phyloP scores from a whole-genome alignment of 1,284 basidiomycete genomes.

The Laetiporus sulphureus region DNA sequence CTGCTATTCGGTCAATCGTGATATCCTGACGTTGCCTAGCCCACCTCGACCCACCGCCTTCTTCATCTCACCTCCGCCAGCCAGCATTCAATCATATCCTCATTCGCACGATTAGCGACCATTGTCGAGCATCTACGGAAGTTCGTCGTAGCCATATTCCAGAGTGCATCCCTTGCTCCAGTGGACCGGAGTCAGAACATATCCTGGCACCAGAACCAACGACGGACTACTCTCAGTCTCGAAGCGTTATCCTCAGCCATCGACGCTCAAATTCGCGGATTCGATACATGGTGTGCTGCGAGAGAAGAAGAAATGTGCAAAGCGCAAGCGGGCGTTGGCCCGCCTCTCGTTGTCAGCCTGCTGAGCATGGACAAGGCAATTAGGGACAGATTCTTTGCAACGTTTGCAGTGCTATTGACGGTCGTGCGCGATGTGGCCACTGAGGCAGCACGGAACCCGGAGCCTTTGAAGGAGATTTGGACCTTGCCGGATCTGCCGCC shows the following conservation, averaged over 20 bases:
- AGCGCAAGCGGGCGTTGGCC: conserved; percentile 39
- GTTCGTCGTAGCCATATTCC: conserved; percentile 45
- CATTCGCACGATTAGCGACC: conserved; percentile 51
- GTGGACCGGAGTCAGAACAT: conserved; percentile 1
- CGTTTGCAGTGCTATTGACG: conserved; percentile 48
- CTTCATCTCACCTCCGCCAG: conserved; percentile 58
- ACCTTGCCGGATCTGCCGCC: conserved; percentile 34
- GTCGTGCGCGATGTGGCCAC: conserved; percentile 27
- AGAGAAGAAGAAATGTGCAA: conserved; percentile 61
- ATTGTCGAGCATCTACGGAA: conserved; percentile 53
- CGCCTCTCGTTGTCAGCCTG: conserved; percentile 54
- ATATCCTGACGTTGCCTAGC: conserved; percentile 28
- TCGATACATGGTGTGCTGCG: conserved; percentile 66
- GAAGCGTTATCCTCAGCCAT: conserved; percentile 81
- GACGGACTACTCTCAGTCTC: conserved; percentile 46
- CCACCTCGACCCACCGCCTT: conserved; percentile 47
- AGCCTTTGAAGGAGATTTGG: conserved; percentile 30
- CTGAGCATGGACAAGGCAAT: conserved; percentile 56
- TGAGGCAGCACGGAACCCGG: conserved; percentile 24
- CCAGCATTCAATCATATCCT: conserved; percentile 54
- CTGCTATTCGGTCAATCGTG: background rate
- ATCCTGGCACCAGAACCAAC: conserved; percentile 12
- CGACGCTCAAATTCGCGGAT: conserved; percentile 45
- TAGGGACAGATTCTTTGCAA: conserved; percentile 46
- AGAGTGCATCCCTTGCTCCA: conserved; percentile 18